Percentiles rank a stretch among this genome's conserved stretches.
These are phyloP conservation scores for Thermothielavioides terrestris DNA, from an alignment of 495 filamentous ascomycete genomes.

Conservation along the genomic window DNA sequence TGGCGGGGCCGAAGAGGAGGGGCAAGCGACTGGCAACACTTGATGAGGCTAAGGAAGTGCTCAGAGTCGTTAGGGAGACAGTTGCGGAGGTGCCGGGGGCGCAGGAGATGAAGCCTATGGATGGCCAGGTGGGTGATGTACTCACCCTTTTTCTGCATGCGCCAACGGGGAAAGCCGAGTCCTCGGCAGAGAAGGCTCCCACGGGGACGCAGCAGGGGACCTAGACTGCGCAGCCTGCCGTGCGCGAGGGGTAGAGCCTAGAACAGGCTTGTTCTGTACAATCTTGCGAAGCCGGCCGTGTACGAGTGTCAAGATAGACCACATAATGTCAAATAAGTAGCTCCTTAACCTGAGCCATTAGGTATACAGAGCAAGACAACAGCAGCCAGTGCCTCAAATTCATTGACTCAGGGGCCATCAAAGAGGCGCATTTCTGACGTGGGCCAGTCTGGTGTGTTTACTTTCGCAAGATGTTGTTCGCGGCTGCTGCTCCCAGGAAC, in stretches of 20 bases:
- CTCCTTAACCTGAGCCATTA: too few species aligned
- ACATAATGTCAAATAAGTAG: background rate
- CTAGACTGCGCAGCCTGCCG: too few species aligned
- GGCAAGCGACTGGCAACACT: slow-evolving; percentile 20
- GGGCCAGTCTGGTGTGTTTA: too few species aligned
- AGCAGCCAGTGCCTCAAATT: too few species aligned
- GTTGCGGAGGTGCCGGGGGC: slow-evolving; percentile 25
- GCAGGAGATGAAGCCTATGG: slow-evolving; percentile 31
- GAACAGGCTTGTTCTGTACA: background rate
- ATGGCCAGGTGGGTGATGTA: slow-evolving; percentile 28
- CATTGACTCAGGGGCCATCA: too few species aligned
- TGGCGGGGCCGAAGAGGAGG: slow-evolving; percentile 38
- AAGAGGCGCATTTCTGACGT: too few species aligned
- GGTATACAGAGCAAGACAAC: too few species aligned
- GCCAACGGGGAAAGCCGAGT: background rate
- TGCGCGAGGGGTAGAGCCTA: too few species aligned
- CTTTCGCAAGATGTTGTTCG: too few species aligned
- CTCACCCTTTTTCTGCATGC: slow-evolving; percentile 33
- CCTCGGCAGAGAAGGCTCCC: too few species aligned
- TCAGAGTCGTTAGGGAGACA: slow-evolving; percentile 24
- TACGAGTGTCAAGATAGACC: background rate
- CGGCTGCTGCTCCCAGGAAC: too few species aligned
- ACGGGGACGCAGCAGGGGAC: slow-evolving; percentile 1
- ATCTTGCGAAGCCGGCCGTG: background rate
- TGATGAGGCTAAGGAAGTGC: slow-evolving; percentile 30